Evolutionary conservation across 345 rosid species (phyloP), one percentile per base, ranked within the genome.

Genomic region (Dimocarpus longan): DNA sequence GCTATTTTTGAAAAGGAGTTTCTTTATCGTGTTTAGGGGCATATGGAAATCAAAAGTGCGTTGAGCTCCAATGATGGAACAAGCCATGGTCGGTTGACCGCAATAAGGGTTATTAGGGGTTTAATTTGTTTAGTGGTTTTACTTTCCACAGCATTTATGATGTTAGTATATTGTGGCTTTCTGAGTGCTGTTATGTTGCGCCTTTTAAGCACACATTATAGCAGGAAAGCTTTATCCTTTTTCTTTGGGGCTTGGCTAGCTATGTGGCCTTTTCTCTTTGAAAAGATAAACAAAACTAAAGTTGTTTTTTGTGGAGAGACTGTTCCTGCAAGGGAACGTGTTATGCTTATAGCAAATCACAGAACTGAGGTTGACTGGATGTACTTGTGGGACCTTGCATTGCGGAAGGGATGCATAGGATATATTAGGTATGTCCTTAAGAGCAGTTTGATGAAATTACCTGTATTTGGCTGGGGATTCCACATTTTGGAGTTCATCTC

Each of bases 201-300:
- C 77, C 80, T 90, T 78, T 89, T 91, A 77, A 91, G 96, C 82
- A 0, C 91, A 63, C 90, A 77, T 86, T 85, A 85, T 78, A 93
- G 98, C 85, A 90, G 98, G 78, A 95, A 82, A 90, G 80, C 85
- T 40, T 80, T 87, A 46, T 82, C 95, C 15, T 81, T 91, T 83
- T 89, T 90, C 90, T 90, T 93, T 77, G 88, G 96, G 76, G 82
- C 90, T 64, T 95, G 98, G 98, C 85, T 95, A 6, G 95, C 95
- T 26, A 82, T 95, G 84, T 95, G 98, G 97, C 98, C 98, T 73
- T 88, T 84, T 76, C 90, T 95, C 44, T 93, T 93, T 79, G 96
- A 93, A 78, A 93, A 93, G 88, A 90, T 95, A 28, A 95, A 95
- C 86, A 84, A 83, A 75, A 95, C 97, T 26, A 95, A 85, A 79